phyloP scores from a whole-genome alignment of 306 rosid genomes.

The Glycine tomentella region DNA sequence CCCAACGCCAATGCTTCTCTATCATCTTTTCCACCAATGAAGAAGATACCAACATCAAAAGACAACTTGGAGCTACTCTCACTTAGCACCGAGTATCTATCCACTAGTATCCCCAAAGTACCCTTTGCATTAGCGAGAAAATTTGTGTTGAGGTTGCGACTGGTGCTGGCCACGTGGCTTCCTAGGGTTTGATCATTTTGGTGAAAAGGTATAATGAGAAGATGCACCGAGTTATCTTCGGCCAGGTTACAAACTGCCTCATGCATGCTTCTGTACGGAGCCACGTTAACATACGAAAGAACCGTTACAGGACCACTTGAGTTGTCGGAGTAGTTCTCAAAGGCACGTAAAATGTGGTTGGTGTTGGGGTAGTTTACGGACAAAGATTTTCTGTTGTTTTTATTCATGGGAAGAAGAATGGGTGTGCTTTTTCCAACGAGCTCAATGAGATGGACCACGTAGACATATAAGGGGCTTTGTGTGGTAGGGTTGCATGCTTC shows the following conservation, averaged over 20 bases:
- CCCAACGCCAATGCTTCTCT: constrained; percentile 62
- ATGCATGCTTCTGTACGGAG: constrained; percentile 61
- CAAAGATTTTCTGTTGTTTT: not conserved
- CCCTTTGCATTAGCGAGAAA: constrained; percentile 45
- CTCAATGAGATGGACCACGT: constrained; percentile 52
- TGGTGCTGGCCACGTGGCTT: not conserved
- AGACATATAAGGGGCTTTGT: constrained; percentile 47
- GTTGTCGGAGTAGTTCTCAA: constrained; percentile 54
- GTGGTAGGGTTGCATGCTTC: constrained; percentile 53
- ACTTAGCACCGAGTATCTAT: constrained; percentile 28
- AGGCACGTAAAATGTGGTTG: constrained; percentile 57
- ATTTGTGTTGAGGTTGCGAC: constrained; percentile 48
- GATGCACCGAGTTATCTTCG: constrained; percentile 34
- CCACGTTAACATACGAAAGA: constrained; percentile 49
- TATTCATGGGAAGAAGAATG: constrained; percentile 50
- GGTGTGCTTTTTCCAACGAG: constrained; percentile 51
- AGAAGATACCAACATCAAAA: constrained; percentile 45
- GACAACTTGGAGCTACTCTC: not conserved
- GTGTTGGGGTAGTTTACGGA: constrained; percentile 39
- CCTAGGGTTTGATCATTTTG: constrained; percentile 15
- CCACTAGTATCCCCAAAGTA: constrained; percentile 68
- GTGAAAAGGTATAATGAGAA: constrained; percentile 60
- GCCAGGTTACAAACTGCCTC: constrained; percentile 48
- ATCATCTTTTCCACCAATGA: constrained; percentile 64
- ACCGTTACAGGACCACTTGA: constrained; percentile 49